Conservation (phyloP, 2,329 filamentous ascomycete species). For the Fusarium lateritium region DNA sequence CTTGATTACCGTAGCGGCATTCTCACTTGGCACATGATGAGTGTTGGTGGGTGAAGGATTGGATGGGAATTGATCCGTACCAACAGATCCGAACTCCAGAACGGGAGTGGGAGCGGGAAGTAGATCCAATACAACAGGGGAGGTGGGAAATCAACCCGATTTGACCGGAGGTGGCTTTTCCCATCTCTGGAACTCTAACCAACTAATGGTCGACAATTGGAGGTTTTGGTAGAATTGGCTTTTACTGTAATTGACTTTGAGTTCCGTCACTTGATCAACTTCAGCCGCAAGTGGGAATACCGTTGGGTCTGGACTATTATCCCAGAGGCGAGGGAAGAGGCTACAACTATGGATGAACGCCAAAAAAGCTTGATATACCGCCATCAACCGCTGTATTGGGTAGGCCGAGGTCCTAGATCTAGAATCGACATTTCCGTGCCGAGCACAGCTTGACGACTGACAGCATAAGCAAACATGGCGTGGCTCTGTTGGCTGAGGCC, state of each 20-base stretch:
- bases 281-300: conserved; percentile 17
- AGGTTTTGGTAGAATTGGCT: neutral
- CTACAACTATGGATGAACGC: neutral
- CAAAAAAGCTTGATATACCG: neutral
- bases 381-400: conserved; percentile 6
- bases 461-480: conserved; percentile 9
- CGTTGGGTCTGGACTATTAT: conserved; percentile 4
- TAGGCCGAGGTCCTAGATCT: conserved; percentile 12
- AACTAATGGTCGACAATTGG: neutral
- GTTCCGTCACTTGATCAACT: conserved; percentile 19
- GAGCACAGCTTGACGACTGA: neutral
- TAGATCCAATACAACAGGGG: conserved; percentile 28
- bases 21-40: conserved; percentile 17
- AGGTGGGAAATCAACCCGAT: conserved; percentile 24
- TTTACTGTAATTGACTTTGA: conserved; percentile 18
- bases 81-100: conserved; percentile 1
- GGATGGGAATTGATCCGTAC: conserved; percentile 28
- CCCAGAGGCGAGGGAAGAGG: neutral
- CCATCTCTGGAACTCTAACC: neutral
- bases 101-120: conserved; percentile 35
- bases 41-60: conserved; percentile 12
- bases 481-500: conserved; percentile 7
- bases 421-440: neutral
- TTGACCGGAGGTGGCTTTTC: conserved; percentile 15
- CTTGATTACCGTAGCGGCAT: conserved; percentile 1